These are phyloP conservation scores for Takakia lepidozioides DNA, from an alignment of 225 moss, liverwort and hornwort species.

Conservation along the genomic window DNA sequence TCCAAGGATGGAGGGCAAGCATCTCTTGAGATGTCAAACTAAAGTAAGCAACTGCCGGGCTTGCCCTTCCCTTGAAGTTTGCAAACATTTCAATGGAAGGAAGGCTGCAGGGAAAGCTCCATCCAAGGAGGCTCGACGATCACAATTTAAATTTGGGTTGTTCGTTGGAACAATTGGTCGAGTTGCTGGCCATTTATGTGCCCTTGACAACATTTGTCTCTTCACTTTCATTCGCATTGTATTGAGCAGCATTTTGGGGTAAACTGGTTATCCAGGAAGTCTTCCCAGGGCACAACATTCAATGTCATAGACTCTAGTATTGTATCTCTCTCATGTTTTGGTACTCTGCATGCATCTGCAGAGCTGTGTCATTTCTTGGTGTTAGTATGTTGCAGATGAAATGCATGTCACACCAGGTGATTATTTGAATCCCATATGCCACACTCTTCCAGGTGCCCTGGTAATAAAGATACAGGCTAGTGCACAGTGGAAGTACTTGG, in stretches of 20 bases:
- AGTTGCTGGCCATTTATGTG: conserved; percentile 38
- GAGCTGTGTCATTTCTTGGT: too few relatives aligned
- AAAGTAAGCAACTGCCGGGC: conserved; percentile 35
- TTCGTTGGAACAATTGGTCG: conserved; percentile 38
- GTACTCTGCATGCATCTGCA: too few relatives aligned
- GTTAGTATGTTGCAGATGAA: too few relatives aligned
- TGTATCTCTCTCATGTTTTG: too few relatives aligned
- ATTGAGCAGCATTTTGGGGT: conserved; percentile 24
- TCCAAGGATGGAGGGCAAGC: background rate
- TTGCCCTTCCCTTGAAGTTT: conserved; percentile 29
- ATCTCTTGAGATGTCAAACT: background rate
- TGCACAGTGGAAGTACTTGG: too few relatives aligned
- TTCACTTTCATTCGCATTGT: conserved; percentile 34
- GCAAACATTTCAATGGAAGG: conserved; percentile 10
- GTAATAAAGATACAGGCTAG: too few relatives aligned
- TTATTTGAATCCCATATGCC: too few relatives aligned
- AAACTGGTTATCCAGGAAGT: too few relatives aligned
- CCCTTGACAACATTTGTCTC: conserved; percentile 37
- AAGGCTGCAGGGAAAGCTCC: conserved; percentile 14
- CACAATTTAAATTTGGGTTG: conserved; percentile 28
- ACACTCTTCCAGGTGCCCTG: too few relatives aligned
- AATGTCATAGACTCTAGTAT: too few relatives aligned
- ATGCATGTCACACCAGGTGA: too few relatives aligned
- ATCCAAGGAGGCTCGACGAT: conserved; percentile 16
- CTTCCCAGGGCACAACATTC: too few relatives aligned